Evolutionary conservation across 2,329 filamentous ascomycete species (phyloP), one percentile per base, ranked within the genome.

Genomic region (Colletotrichum godetiae): DNA sequence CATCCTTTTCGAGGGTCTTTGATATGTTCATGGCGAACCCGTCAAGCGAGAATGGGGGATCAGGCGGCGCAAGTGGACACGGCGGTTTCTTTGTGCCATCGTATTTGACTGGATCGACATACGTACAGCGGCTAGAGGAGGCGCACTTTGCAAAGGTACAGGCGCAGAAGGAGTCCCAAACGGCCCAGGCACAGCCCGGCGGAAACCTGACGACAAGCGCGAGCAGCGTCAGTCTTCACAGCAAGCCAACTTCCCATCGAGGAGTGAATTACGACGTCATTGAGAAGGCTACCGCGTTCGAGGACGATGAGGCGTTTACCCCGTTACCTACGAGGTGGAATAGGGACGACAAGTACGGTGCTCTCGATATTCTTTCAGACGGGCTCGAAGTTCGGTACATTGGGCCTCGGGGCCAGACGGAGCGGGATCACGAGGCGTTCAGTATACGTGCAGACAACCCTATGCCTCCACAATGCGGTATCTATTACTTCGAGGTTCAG

Each of bases 401-500:
- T 1, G 86, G 86, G 0, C 78, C 83, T 0, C 88, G 87, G 77
- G 83, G 81, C 29, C 79, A 85, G 24, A 81, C 82, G 69, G 88
- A 90, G 62, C 85, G 87, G 63, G 90, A 92, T 8, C 86, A 93
- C 79, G 97, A 98, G 81, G 94, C 95, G 22, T 95, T 92, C 46
- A 91, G 94, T 13, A 91, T 98, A 71, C 91, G 97, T 68, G 91
- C 95, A 33, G 93, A 99, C 81, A 88, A 95, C 80, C 90, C 92
- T 61, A 98, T 98, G 91, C 95, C 97, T 4, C 88, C 91, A 46
- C 93, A 97, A 79, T 97, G 94, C 76, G 97, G 97, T 2, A 92
- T 99, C 73, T 99, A 98, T 82, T 99, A 99, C 81, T 99, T 92
- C 79, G 97, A 99, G 80, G 88, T 93, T 29, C 83, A 83, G 19